These are phyloP conservation scores for Carex kokanica DNA, from an alignment of 176 grass and related monocot genomes.

Conservation along the genomic window DNA sequence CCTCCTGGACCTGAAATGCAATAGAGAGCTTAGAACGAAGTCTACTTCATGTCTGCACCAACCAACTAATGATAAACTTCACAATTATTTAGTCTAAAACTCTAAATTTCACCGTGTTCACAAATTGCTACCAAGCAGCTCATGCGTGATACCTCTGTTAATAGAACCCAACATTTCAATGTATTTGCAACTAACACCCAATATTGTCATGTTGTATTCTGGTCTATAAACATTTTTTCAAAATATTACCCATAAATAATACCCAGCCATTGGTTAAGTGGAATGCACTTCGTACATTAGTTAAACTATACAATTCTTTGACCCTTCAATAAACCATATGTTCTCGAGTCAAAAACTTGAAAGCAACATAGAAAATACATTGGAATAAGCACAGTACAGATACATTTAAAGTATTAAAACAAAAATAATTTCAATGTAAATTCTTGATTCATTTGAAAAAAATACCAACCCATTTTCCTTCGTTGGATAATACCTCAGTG, in stretches of 20 bases:
- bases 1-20: constrained; percentile 9
- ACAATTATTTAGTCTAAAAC: not conserved
- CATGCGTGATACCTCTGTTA: not conserved
- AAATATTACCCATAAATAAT: not conserved
- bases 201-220: not conserved
- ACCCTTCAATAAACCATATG: not conserved
- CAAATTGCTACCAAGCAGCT: not conserved
- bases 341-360: not conserved
- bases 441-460: not conserved
- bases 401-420: not conserved
- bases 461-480: not conserved
- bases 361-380: not conserved
- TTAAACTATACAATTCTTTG: not conserved
- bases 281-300: not conserved
- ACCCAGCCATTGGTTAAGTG: not conserved
- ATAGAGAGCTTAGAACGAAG: not conserved
- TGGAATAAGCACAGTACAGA: not conserved
- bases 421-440: not conserved
- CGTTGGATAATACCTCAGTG: not conserved
- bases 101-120: not conserved
- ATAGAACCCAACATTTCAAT: not conserved
- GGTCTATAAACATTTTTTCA: not conserved
- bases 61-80: not conserved
- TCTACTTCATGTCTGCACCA: not conserved
- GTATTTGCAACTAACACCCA: not conserved